Evolutionary conservation across 345 rosid genomes (phyloP), one percentile per base, ranked within the genome.

Genomic region (Mangifera indica): DNA sequence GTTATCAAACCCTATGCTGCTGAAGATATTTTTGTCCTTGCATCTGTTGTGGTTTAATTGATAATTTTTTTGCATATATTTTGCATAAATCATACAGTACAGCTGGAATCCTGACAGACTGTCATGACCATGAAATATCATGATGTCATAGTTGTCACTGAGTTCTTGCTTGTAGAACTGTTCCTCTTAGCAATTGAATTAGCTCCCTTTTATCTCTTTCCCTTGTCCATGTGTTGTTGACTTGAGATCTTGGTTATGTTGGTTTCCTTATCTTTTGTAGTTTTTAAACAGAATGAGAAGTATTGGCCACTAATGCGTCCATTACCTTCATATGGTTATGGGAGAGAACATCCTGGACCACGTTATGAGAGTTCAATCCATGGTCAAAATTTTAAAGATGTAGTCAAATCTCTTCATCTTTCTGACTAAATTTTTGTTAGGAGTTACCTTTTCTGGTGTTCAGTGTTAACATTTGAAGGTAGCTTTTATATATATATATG

Each of bases 301-400:
- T 83, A 71, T 60, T 87, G 91, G 91, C 84, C 86, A 0, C 72
- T 87, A 52, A 76, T 87, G 88, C 91, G 88, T 71, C 84, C 88
- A 24, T 74, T 87, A 75, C 91, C 91, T 58, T 85, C 91, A 12
- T 87, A 85, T 67, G 91, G 91, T 34, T 81, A 83, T 73, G 91
- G 91, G 63, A 85, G 91, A 72, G 91, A 87, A 81, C 88, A 85
- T 77, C 73, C 72, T 60, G 91, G 91, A 72, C 88, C 91, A 72
- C 85, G 87, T n/a, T 87, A 80, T 73, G 86, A 88, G 65, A 87
- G 91, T 76, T 82, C 85, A 69, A 81, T 87, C 67, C 91, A 87
- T 62, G 88, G 91, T 49, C 91, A 87, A 77, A 83, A 87, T 71
- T 88, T 87, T 78, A 85, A 77, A 78, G 91, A 85, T 83, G 79